phyloP scores from a whole-genome alignment of 2,329 filamentous ascomycete species.

The Hypoxylon sp. region DNA sequence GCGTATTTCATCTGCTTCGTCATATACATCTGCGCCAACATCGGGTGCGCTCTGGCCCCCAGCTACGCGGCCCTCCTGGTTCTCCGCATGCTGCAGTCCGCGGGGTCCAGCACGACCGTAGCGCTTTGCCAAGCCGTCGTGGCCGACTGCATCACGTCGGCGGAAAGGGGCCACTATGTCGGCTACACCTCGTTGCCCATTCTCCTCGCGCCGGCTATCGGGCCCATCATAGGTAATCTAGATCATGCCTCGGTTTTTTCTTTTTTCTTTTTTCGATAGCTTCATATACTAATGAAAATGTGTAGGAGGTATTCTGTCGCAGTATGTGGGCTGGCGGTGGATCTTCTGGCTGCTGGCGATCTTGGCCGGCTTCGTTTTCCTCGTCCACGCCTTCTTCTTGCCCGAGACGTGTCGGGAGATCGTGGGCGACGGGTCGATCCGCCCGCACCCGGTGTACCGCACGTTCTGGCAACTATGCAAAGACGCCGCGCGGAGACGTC shows the following conservation, averaged over 20 bases:
- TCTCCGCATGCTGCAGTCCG: conserved; percentile 63
- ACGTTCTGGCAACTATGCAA: conserved; percentile 50
- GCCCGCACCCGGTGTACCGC: conserved; percentile 49
- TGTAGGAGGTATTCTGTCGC: conserved; percentile 65
- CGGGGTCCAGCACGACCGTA: conserved; percentile 66
- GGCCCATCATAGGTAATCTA: conserved; percentile 65
- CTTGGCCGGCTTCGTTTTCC: conserved; percentile 49
- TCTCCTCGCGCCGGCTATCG: conserved; percentile 56
- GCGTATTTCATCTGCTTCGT: conserved; percentile 62
- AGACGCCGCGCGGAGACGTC: conserved; percentile 37
- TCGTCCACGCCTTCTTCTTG: conserved; percentile 57
- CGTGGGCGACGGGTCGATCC: conserved; percentile 61
- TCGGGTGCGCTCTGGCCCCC: conserved; percentile 60
- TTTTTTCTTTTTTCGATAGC: too few species aligned
- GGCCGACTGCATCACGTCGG: conserved; percentile 67
- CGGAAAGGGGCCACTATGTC: conserved; percentile 68
- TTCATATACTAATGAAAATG: too few species aligned
- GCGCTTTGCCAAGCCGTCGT: conserved; percentile 66
- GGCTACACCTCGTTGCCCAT: conserved; percentile 60
- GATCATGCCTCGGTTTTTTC: too few species aligned
- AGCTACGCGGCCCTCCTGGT: conserved; percentile 61
- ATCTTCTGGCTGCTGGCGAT: conserved; percentile 68
- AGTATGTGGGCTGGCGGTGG: conserved; percentile 63
- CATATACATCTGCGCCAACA: conserved; percentile 60
- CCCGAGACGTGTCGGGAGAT: conserved; percentile 60